These are phyloP conservation scores for Dictyophora rubrovolvata DNA, from an alignment of 768 basidiomycete genomes.

Conservation along the genomic window DNA sequence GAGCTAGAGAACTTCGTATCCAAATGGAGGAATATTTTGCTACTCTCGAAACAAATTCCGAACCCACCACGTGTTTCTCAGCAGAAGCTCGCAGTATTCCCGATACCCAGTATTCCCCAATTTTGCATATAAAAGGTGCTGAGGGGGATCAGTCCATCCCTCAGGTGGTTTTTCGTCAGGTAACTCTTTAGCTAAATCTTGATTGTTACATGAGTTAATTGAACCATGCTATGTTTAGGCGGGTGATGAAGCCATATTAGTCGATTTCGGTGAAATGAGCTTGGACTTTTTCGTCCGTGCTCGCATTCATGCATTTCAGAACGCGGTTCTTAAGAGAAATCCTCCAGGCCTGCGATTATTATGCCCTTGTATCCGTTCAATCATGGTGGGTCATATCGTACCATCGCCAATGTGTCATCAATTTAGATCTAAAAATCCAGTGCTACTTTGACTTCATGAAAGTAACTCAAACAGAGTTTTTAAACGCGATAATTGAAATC, in stretches of 20 bases:
- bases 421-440: conserved; percentile 18
- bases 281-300: conserved; percentile 46
- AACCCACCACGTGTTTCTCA: conserved; percentile 9
- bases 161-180: conserved; percentile 44
- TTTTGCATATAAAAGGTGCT: conserved; percentile 24
- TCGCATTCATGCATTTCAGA: conserved; percentile 47
- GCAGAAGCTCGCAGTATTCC: background rate
- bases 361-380: conserved; percentile 46
- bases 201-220: background rate
- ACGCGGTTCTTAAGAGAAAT: conserved; percentile 23
- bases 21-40: conserved; percentile 23
- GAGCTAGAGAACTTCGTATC: conserved; percentile 24
- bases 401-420: background rate
- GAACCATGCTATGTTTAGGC: conserved; percentile 28
- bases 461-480: conserved; percentile 33
- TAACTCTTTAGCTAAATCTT: conserved; percentile 13
- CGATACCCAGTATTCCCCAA: conserved; percentile 23
- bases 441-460: conserved; percentile 38
- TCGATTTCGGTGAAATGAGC: conserved; percentile 50
- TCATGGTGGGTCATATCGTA: conserved; percentile 32
- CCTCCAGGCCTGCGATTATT: conserved; percentile 31
- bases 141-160: conserved; percentile 17
- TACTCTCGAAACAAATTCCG: conserved; percentile 9
- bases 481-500: conserved; percentile 30
- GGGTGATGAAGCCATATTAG: conserved; percentile 52